A percentile compares a stretch with the other conserved stretches of the same genome.
These are phyloP conservation scores for Boletus mariae DNA, from an alignment of 1,284 basidiomycete genomes.

Conservation along the genomic window DNA sequence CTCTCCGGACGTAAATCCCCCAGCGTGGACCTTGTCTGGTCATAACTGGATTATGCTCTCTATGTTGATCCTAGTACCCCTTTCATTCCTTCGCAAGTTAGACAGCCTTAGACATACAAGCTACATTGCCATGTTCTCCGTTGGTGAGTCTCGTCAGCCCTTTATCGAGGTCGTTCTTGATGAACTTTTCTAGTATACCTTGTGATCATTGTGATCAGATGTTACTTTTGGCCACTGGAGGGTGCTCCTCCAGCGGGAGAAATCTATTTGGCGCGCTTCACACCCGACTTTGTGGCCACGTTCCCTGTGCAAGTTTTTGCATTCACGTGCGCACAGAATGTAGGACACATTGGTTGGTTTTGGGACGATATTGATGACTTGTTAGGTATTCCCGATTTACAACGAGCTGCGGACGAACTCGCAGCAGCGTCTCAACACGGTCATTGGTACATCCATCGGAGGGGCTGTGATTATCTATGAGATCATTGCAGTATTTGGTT, in stretches of 20 bases:
- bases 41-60: conserved; percentile 81
- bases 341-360: conserved; percentile 36
- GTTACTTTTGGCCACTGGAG: conserved; percentile 69
- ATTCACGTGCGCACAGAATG: conserved; percentile 89
- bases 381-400: conserved; percentile 85
- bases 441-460: conserved; percentile 85
- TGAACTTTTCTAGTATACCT: conserved; percentile 55
- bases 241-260: conserved; percentile 61
- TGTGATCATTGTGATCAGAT: conserved; percentile 67
- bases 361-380: conserved; percentile 22
- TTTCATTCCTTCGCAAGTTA: conserved; percentile 83
- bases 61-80: conserved; percentile 82
- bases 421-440: conserved; percentile 82
- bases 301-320: conserved; percentile 97
- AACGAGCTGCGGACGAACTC: conserved; percentile 87
- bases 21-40: conserved; percentile 73
- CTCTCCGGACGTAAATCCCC: conserved; percentile 60
- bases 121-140: conserved; percentile 84
- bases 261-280: conserved; percentile 65
- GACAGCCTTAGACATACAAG: conserved; percentile 82
- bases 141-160: conserved; percentile 47
- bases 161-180: neutral
- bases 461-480: conserved; percentile 78
- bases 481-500: conserved; percentile 83
- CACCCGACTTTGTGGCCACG: conserved; percentile 76